These are phyloP conservation scores for Ustilago nuda DNA, from an alignment of 1,284 basidiomycete genomes.

Conservation along the genomic window DNA sequence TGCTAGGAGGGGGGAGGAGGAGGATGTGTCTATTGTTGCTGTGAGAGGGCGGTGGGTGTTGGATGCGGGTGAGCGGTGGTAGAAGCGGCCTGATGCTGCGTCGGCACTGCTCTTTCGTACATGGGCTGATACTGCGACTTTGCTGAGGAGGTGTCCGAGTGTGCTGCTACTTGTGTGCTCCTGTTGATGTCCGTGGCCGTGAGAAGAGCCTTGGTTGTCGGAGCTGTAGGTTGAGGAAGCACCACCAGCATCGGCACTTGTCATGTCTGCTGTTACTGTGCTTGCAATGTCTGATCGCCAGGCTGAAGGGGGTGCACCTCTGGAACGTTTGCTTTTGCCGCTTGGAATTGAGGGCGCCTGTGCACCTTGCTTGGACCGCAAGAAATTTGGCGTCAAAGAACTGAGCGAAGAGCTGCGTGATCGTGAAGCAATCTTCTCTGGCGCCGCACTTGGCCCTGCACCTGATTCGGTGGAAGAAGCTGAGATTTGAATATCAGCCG, in stretches of 20 bases:
- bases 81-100: background rate
- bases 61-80: background rate
- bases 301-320: slow-evolving; percentile 24
- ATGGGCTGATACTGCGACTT: background rate
- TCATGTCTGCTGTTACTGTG: background rate
- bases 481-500: background rate
- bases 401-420: slow-evolving; percentile 20
- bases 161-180: background rate
- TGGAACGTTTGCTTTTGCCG: slow-evolving; percentile 1
- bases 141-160: background rate
- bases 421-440: background rate
- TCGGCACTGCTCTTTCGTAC: slow-evolving; percentile 5
- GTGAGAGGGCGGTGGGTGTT: background rate
- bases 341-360: background rate
- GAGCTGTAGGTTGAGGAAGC: slow-evolving; percentile 25
- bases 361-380: slow-evolving; percentile 7
- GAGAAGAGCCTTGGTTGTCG: slow-evolving; percentile 23
- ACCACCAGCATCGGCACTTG: background rate
- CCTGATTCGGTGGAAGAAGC: background rate
- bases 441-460: background rate
- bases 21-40: background rate
- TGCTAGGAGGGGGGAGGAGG: slow-evolving; percentile 2
- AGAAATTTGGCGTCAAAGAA: slow-evolving; percentile 15
- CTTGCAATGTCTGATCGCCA: slow-evolving; percentile 16
- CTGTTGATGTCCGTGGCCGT: slow-evolving; percentile 3